Percentiles rank a stretch among this genome's conserved stretches.
Conservation (phyloP, 768 basidiomycete genomes). For the Pleurotus citrinopileatus region DNA sequence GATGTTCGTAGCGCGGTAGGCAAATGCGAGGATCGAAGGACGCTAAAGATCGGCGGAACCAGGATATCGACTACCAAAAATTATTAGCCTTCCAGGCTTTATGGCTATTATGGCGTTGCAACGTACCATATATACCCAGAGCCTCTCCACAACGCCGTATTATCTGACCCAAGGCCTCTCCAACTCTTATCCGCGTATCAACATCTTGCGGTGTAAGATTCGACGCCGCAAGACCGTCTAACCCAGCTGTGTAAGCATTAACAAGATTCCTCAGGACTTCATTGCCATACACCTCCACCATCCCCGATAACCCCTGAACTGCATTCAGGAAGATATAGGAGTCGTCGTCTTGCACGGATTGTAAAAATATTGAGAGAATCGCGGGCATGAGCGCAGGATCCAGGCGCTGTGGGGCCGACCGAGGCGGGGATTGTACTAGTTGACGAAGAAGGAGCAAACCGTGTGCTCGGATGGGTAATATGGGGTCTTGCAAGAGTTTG, state of each 20-base stretch:
- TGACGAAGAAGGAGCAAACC: slow-evolving; percentile 81
- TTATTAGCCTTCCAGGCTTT: not conserved
- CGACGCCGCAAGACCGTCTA: slow-evolving; percentile 47
- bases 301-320: slow-evolving; percentile 83
- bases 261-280: slow-evolving; percentile 69
- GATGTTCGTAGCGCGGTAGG: slow-evolving; percentile 74
- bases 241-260: slow-evolving; percentile 56
- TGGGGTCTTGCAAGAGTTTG: slow-evolving; percentile 84
- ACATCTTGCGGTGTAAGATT: slow-evolving; percentile 59
- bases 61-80: slow-evolving; percentile 56
- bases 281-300: slow-evolving; percentile 76
- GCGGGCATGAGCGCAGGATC: slow-evolving; percentile 74
- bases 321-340: slow-evolving; percentile 95
- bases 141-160: slow-evolving; percentile 71
- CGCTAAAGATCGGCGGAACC: slow-evolving; percentile 66
- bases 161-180: slow-evolving; percentile 81
- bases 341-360: slow-evolving; percentile 85
- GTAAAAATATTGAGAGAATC: slow-evolving; percentile 84
- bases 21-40: slow-evolving; percentile 55
- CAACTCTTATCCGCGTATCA: slow-evolving; percentile 72
- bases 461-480: slow-evolving; percentile 92
- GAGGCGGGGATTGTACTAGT: slow-evolving; percentile 42
- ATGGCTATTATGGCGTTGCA: not conserved
- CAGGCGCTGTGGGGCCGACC: slow-evolving; percentile 20
- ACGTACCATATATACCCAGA: slow-evolving; percentile 65